Base-by-base conservation (phyloP, 2,329 filamentous ascomycete genomes). In the Westerdykella aurantiaca region DNA sequence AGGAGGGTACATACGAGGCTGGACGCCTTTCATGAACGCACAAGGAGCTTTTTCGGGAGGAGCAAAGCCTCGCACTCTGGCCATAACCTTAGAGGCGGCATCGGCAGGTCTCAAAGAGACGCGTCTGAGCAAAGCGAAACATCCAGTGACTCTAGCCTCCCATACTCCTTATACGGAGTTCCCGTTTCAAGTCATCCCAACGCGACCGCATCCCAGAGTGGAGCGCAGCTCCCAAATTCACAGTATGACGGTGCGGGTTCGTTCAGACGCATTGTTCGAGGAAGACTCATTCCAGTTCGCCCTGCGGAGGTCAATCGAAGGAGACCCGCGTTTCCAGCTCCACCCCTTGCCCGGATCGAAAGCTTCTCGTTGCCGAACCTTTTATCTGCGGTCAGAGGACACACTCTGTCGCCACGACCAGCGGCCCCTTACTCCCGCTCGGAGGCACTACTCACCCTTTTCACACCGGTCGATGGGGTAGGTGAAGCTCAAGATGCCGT, bases 141-240 rank as follows among this genome's bases (percentile, higher is more conserved):
- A 44, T 64, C 49, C 25, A 48, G 62, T 22, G 52, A 38, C 31
- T 47, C 47, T n/a, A 64, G 60, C 42, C 46, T 51, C 21, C 48
- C 55, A n/a, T 66, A 60, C 38, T 64, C 62, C 6, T 60, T 52
- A 31, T 66, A 64, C 38, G 59, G 62, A 41, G 51, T 64, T 37
- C 53, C 61, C 12, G 53, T 46, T 22, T 59, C 55, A 17, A 51
- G 56, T 23, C 45, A 55, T 13, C 49, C 60, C 16, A 63, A 61
- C 47, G 49, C 52, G 29, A 51, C 50, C 31, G 44, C 53, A 6
- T 49, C 55, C 13, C 50, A 52, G 23, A 7, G 9, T 35, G 42
- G 14, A 21, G 14, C 38, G 13, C 42, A 46, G 11, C 23, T 52
- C 18, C 41, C 34, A 5, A 45, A 52, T 1, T 41, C 51, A n/a